phyloP scores from a whole-genome alignment of 108 stramenopile genomes.

The Fistulifera pelliculosa region DNA sequence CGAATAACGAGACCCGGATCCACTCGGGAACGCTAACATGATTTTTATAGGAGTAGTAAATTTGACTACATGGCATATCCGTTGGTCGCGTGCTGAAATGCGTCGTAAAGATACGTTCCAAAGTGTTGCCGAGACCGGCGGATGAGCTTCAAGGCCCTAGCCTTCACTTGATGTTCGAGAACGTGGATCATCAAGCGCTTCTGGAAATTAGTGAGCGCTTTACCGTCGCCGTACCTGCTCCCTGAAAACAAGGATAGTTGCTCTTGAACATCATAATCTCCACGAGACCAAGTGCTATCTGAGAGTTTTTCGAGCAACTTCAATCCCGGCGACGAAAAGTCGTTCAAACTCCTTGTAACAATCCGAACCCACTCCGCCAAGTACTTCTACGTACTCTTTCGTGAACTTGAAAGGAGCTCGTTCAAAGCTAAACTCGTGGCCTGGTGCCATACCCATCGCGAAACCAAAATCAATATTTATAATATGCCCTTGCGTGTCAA shows the following conservation, averaged over 20 bases:
- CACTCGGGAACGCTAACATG: too few species aligned
- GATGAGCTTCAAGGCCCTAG: constrained; percentile 55
- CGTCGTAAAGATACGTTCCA: constrained; percentile 63
- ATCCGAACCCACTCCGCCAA: constrained; percentile 73
- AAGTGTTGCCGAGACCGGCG: constrained; percentile 37
- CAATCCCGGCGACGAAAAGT: constrained; percentile 75
- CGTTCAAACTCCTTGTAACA: constrained; percentile 77
- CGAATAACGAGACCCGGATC: too few species aligned
- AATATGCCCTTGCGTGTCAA: constrained; percentile 88
- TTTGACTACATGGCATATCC: constrained; percentile 50
- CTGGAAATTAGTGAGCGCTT: constrained; percentile 64
- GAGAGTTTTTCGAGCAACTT: constrained; percentile 70
- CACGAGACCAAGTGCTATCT: constrained; percentile 83
- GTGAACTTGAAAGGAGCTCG: constrained; percentile 97
- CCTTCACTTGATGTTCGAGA: constrained; percentile 60
- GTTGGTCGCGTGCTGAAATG: constrained; percentile 44
- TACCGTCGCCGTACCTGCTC: constrained; percentile 60
- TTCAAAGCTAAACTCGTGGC: constrained; percentile 93
- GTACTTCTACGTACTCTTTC: constrained; percentile 90
- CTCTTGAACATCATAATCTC: constrained; percentile 98
- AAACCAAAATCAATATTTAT: constrained; percentile 99
- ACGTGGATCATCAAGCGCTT: constrained; percentile 74
- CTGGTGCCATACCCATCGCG: constrained; percentile 95
- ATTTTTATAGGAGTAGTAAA: too few species aligned
- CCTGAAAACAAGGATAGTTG: constrained; percentile 93